phyloP scores from a whole-genome alignment of 2,329 filamentous ascomycete genomes.

The Colletotrichum nymphaeae region DNA sequence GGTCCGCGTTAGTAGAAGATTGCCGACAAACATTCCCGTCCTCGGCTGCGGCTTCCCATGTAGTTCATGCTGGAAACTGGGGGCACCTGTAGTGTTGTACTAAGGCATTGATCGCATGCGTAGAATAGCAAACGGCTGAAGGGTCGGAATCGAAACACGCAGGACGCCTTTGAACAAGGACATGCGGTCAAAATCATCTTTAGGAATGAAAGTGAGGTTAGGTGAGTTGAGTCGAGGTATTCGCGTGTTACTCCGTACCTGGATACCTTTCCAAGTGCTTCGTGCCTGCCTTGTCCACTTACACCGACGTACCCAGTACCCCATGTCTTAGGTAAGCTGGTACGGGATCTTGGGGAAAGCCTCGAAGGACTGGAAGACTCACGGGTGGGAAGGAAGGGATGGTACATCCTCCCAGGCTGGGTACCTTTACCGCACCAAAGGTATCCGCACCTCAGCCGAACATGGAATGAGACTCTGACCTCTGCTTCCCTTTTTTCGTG shows the following conservation, averaged over 20 bases:
- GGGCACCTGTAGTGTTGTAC: neutral
- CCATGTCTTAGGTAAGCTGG: constrained; percentile 4
- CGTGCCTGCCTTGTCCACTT: neutral
- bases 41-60: neutral
- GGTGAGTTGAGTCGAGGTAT: no score
- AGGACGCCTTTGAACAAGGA: neutral
- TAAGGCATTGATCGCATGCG: neutral
- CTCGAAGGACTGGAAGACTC: neutral
- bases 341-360: neutral
- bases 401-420: neutral
- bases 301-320: neutral
- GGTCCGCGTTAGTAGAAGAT: neutral
- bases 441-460: neutral
- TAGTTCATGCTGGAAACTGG: neutral
- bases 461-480: neutral
- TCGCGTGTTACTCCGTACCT: neutral
- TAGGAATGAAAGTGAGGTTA: neutral
- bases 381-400: neutral
- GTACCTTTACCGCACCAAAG: neutral
- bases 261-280: no score
- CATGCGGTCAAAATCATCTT: neutral
- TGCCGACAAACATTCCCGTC: neutral
- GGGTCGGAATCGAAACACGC: neutral
- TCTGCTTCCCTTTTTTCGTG: neutral
- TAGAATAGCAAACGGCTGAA: neutral